These are phyloP conservation scores for Bonia amplexicaulis DNA, from an alignment of 176 grass and related monocot genomes.

Conservation along the genomic window DNA sequence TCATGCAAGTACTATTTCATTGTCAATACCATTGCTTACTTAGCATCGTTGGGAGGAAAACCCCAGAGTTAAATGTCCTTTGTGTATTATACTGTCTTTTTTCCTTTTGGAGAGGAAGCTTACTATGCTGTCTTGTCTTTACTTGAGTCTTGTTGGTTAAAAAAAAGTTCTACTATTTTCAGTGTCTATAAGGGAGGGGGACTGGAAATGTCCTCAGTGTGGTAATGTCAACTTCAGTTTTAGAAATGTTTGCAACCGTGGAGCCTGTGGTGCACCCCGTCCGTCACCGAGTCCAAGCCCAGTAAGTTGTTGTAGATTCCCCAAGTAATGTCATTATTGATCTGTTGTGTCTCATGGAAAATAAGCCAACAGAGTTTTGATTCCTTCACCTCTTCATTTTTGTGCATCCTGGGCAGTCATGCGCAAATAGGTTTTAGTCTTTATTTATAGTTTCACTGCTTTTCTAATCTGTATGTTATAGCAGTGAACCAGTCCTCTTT, in stretches of 20 bases:
- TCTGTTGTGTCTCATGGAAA: slow-evolving; percentile 25
- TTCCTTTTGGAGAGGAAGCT: neutral
- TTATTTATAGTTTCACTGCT: neutral
- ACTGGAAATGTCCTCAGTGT: slow-evolving; percentile 89
- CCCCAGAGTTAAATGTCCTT: neutral
- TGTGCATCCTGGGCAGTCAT: neutral
- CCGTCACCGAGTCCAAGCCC: slow-evolving; percentile 86
- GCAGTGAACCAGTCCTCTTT: neutral
- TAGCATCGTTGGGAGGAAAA: neutral
- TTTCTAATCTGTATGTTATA: neutral
- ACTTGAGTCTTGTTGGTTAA: slow-evolving; percentile 37
- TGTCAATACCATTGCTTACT: neutral
- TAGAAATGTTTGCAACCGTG: slow-evolving; percentile 91
- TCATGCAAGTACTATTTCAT: neutral
- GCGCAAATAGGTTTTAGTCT: neutral
- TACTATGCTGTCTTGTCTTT: slow-evolving; percentile 20
- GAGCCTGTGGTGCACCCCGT: slow-evolving; percentile 72
- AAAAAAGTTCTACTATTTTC: slow-evolving; percentile 42
- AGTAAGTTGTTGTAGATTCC: slow-evolving; percentile 64
- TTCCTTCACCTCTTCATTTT: neutral
- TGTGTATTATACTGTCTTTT: slow-evolving; percentile 2
- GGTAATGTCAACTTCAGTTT: slow-evolving; percentile 99
- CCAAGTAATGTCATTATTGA: slow-evolving; percentile 46
- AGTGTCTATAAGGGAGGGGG: slow-evolving; percentile 85
- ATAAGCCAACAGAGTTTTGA: neutral